These are phyloP conservation scores for Fusarium sp. DNA, from an alignment of 2,329 filamentous ascomycete genomes.

Conservation along the genomic window DNA sequence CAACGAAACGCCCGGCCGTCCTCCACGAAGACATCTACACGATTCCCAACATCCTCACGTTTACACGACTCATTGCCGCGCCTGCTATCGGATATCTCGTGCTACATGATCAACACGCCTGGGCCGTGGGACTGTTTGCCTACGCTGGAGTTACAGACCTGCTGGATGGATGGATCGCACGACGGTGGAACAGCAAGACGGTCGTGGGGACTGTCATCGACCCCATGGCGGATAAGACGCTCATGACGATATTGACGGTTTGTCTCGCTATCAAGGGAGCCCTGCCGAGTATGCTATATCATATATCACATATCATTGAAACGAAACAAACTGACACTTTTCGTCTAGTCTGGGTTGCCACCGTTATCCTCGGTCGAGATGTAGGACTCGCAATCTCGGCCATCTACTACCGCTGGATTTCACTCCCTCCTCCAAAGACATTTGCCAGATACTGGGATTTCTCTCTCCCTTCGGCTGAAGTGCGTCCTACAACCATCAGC, in stretches of 20 bases:
- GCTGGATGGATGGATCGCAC: constrained; percentile 93
- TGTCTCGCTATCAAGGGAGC: constrained; percentile 86
- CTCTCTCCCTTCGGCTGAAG: constrained; percentile 86
- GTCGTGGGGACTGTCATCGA: constrained; percentile 96
- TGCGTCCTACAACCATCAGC: constrained; percentile 84
- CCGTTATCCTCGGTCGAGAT: constrained; percentile 91
- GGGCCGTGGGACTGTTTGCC: constrained; percentile 86
- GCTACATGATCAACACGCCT: constrained; percentile 81
- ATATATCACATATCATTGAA: not conserved
- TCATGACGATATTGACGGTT: constrained; percentile 94
- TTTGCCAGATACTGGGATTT: constrained; percentile 97
- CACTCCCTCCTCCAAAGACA: constrained; percentile 92
- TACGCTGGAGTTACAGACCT: constrained; percentile 94
- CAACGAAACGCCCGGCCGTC: constrained; percentile 18
- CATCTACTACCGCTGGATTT: constrained; percentile 96
- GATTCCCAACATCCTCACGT: constrained; percentile 92
- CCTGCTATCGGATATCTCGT: constrained; percentile 91
- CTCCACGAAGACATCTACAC: constrained; percentile 92
- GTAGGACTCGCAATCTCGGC: constrained; percentile 85
- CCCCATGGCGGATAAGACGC: constrained; percentile 94
- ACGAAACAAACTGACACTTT: not conserved
- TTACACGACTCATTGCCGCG: constrained; percentile 84
- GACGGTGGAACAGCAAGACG: constrained; percentile 87
- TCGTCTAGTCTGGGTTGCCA: constrained; percentile 80
- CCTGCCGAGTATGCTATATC: constrained; percentile 73